Percentiles rank a stretch among this genome's conserved stretches.
Evolutionary conservation across 2,329 filamentous ascomycete genomes (phyloP).

Genomic region (Fusarium penzigii): DNA sequence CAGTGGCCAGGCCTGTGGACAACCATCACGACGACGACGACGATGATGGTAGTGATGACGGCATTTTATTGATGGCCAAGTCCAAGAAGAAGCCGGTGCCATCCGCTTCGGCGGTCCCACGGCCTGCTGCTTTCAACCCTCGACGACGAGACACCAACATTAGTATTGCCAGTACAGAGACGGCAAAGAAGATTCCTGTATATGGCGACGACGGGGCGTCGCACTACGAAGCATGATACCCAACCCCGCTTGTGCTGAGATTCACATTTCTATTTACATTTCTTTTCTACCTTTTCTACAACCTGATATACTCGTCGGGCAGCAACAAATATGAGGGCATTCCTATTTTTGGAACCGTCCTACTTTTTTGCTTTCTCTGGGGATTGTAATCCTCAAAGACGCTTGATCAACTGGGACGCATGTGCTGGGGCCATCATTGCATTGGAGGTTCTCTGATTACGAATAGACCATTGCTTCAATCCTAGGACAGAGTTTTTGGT

Average conservation of each 20-base stretch:
- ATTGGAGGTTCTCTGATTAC: no score
- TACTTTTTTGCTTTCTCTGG: no score
- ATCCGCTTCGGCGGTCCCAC: slow-evolving; percentile 10
- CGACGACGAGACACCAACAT: slow-evolving; percentile 60
- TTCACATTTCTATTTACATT: slow-evolving; percentile 9
- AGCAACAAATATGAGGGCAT: no score
- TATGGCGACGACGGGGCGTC: slow-evolving; percentile 35
- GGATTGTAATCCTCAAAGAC: no score
- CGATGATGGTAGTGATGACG: slow-evolving; percentile 56
- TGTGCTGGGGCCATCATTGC: no score
- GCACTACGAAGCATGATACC: slow-evolving; percentile 29
- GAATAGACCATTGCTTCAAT: no score
- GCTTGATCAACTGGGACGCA: no score
- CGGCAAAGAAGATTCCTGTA: slow-evolving; percentile 58
- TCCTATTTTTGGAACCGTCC: no score
- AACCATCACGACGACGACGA: slow-evolving; percentile 41
- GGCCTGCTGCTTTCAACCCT: slow-evolving; percentile 37
- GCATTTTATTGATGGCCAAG: slow-evolving; percentile 55
- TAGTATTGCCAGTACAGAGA: slow-evolving; percentile 63
- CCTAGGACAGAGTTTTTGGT: no score
- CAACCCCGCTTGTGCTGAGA: slow-evolving; percentile 18
- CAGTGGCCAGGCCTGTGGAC: slow-evolving; percentile 30
- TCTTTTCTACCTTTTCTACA: slow-evolving; percentile 2
- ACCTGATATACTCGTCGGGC: slow-evolving; percentile 5
- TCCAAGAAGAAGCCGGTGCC: slow-evolving; percentile 45